Conservation (phyloP, 139 green algal genomes). For the Ettlia oleoabundans region DNA sequence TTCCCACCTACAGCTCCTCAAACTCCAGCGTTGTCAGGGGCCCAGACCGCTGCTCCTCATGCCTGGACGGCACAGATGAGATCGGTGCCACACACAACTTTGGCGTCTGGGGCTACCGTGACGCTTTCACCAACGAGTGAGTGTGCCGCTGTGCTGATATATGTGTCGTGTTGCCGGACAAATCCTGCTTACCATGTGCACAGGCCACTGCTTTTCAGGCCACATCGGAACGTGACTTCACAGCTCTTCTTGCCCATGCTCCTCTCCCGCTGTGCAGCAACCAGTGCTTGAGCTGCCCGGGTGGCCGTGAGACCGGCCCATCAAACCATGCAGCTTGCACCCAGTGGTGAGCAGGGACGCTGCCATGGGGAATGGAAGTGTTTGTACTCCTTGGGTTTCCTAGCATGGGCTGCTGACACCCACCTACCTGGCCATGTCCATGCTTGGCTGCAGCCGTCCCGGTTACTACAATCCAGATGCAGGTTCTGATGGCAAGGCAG, state of each 20-base stretch:
- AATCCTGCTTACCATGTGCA: no score
- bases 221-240: no score
- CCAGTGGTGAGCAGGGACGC: neutral
- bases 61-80: neutral
- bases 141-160: no score
- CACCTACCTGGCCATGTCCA: neutral
- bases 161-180: no score
- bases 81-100: neutral
- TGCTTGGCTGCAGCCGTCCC: neutral
- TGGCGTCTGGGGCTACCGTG: neutral
- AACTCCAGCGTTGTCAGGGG: neutral
- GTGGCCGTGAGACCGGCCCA: neutral
- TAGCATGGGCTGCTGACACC: neutral
- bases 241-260: no score
- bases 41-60: neutral
- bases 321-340: neutral
- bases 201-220: no score
- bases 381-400: no score
- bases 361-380: no score
- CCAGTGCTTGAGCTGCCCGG: neutral
- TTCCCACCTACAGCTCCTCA: neutral
- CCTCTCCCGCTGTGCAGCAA: no score
- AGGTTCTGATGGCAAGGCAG: neutral
- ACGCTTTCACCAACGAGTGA: neutral
- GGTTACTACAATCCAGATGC: neutral